Evolutionary conservation across 805 yeast species (phyloP), one percentile per base, ranked within the genome.

Genomic region (Vanderwaltozyma yarrowii): DNA sequence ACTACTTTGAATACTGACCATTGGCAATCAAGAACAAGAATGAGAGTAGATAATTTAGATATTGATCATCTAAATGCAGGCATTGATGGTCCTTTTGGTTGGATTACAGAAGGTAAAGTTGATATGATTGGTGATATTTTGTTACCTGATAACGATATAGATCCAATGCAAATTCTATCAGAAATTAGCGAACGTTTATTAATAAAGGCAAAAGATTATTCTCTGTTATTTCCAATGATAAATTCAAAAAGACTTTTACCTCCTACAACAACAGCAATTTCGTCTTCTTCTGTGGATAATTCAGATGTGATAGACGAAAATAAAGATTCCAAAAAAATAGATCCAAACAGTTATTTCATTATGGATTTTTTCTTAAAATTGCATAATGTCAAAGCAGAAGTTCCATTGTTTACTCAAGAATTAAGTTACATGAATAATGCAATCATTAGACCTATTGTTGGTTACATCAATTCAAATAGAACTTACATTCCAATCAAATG

Each of bases 341-440:
- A 52, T 30, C 56, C 46, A 16, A 68, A 67, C 47, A 70, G 74
- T 50, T 73, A 74, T 46, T 78, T 88, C 45, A 77, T 84, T 7
- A 70, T 92, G 62, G 94, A 92, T 48, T 69, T 87, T 39, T 77
- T 84, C 19, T 68, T 92, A 33, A 77, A 79, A 45, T 70, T 92
- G 46, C 84, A 83, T 52, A 83, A 89, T 53, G 94, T 88, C 9
- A 72, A 87, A 37, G 97, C 98, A 0, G 72, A 75, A 18, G 85
- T 94, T 0, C 98, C 98, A 1, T 68, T 89, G 47, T 82, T 86
- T 54, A 72, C 92, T 0, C 73, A 78, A n/a, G 95, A 88, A 45
- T 65, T 92, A 39, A 81, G 89, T n/a, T 88, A 89, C 50, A 76
- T 87, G 46, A 92, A 92, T 61, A 82, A 81, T 57, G 96, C 98